phyloP scores from a whole-genome alignment of 2,329 filamentous ascomycete species.

The Xylariaceae sp. region DNA sequence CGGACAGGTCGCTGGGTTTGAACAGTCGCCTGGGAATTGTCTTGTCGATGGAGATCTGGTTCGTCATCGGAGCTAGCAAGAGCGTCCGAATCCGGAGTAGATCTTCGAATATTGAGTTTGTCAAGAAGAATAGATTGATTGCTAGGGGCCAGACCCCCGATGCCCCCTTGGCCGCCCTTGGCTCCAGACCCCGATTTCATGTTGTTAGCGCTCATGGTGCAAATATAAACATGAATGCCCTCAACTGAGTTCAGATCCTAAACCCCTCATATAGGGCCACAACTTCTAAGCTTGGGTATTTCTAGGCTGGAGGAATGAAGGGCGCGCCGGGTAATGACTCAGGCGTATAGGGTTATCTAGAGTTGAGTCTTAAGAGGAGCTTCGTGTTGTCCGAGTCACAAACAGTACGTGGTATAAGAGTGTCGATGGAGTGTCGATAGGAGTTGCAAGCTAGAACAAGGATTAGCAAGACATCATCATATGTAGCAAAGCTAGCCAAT shows the following conservation, averaged over 20 bases:
- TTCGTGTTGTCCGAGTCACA: slow-evolving; percentile 3
- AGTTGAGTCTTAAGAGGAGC: background rate
- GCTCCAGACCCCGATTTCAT: slow-evolving; percentile 45
- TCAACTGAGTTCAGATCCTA: slow-evolving; percentile 4
- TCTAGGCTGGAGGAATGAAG: slow-evolving; percentile 5
- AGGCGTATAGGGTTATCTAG: slow-evolving; percentile 3
- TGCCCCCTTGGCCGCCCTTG: slow-evolving; percentile 46
- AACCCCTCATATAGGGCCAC: slow-evolving; percentile 2
- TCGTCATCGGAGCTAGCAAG: slow-evolving; percentile 94
- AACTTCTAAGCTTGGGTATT: slow-evolving; percentile 7
- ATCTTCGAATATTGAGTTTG: slow-evolving; percentile 71
- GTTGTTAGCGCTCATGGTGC: slow-evolving; percentile 47
- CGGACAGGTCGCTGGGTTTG: slow-evolving; percentile 59
- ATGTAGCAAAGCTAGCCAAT: background rate
- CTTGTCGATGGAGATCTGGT: slow-evolving; percentile 58
- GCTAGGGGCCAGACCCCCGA: slow-evolving; percentile 44
- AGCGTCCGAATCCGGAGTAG: slow-evolving; percentile 90
- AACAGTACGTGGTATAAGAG: slow-evolving; percentile 3
- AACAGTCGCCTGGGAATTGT: slow-evolving; percentile 41
- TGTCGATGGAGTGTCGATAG: background rate
- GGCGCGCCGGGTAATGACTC: background rate
- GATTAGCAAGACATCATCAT: background rate
- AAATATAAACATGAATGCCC: slow-evolving; percentile 18
- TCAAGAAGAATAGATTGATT: slow-evolving; percentile 65
- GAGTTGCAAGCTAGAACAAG: slow-evolving; percentile 6